Evolutionary conservation across 2,329 filamentous ascomycete species (phyloP).

Genomic region (Neopestalotiopsis rosae): DNA sequence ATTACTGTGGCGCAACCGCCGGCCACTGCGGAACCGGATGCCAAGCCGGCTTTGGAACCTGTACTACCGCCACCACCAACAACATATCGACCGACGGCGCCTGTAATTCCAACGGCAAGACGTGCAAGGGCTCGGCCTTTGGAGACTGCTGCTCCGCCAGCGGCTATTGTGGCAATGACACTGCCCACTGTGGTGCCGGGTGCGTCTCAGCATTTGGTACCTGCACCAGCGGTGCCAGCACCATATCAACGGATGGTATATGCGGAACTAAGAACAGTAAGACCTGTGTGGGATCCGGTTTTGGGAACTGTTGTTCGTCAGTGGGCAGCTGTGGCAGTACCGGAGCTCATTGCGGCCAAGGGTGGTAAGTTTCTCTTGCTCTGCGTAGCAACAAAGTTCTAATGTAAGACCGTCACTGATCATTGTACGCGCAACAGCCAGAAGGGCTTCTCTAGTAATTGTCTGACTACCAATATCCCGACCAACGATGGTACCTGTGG

Average conservation of each 20-base stretch:
- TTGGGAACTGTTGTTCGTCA: conserved; percentile 3
- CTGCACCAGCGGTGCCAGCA: conserved; percentile 1
- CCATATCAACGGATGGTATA: conserved; percentile 1
- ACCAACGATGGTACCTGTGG: conserved; percentile 14
- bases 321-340: conserved; percentile 12
- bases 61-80: no score
- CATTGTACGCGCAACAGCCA: neutral
- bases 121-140: no score
- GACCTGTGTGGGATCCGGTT: conserved; percentile 11
- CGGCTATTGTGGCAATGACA: conserved; percentile 1
- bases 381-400: no score
- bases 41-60: no score
- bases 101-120: no score
- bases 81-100: no score
- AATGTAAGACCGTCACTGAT: no score
- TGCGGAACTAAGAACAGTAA: conserved; percentile 11
- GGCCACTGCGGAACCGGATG: no score
- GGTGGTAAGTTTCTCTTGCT: conserved; percentile 5
- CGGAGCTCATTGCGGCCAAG: conserved; percentile 15
- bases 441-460: conserved; percentile 9
- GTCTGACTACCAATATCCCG: conserved; percentile 10
- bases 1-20: no score
- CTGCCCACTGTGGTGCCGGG: neutral
- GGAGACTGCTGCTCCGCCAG: no score
- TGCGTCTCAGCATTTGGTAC: neutral